A percentile compares a stretch with the other conserved stretches of the same genome.
phyloP scores from a whole-genome alignment of 345 rosid genomes.

The Moricandia moricandioides region DNA sequence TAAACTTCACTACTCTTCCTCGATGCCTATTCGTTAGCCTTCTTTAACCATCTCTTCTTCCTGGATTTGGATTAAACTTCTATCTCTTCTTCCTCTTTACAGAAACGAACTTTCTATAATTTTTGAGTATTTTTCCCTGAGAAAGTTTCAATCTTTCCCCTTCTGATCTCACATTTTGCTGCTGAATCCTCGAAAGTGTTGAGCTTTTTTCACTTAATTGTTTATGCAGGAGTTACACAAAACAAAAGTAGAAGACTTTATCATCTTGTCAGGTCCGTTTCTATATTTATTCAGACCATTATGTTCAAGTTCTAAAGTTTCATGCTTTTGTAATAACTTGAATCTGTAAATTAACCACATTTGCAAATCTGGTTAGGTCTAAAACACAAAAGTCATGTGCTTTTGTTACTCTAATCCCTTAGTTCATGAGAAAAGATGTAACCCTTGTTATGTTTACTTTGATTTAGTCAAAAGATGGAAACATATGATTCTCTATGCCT shows the following conservation, averaged over 20 bases:
- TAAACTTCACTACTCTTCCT: conserved; percentile 19
- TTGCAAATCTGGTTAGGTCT: not conserved
- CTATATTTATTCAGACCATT: not conserved
- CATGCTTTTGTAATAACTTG: not conserved
- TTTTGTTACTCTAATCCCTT: not conserved
- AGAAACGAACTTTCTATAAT: not conserved
- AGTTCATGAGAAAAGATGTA: not conserved
- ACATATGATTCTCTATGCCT: not conserved
- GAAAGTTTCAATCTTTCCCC: not conserved
- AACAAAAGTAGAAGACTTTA: conserved; percentile 16
- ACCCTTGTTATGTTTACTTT: not conserved
- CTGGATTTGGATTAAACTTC: not conserved
- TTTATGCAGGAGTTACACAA: not conserved
- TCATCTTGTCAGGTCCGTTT: conserved; percentile 27
- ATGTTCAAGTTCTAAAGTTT: not conserved
- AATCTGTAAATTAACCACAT: not conserved
- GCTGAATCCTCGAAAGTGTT: conserved; percentile 4
- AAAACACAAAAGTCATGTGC: not conserved
- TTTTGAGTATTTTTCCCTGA: too few species aligned
- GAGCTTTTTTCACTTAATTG: not conserved
- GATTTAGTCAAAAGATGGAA: not conserved
- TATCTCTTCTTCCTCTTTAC: not conserved
- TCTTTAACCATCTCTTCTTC: not conserved
- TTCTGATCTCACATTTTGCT: conserved; percentile 23
- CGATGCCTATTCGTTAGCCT: conserved; percentile 27